Base-by-base conservation (phyloP, 2,329 filamentous ascomycete species). In the Fusarium sp. region DNA sequence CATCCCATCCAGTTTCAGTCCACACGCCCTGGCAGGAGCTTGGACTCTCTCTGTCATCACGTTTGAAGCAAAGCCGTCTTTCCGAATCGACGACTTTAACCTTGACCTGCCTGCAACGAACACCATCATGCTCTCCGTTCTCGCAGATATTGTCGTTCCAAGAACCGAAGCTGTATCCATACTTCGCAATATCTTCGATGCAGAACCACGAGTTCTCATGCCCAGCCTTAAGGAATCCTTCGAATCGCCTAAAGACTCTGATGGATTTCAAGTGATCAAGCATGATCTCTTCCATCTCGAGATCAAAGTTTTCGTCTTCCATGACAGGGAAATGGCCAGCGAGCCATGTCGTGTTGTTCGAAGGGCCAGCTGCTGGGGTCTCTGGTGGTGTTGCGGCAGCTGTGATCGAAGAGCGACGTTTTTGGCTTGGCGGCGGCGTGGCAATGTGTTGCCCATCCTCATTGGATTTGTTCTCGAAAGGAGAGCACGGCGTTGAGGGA, bases 311-410 rank as follows among this genome's bases (percentile, higher is more conserved):
- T 7, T 44, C 39, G 18, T 63, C 32, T 17, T 59, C 26, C 22
- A 41, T n/a, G 2, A 63, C 9, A 0, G 35, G 26, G n/a, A 63
- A 48, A 5, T 18, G 7, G 1, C 13, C 13, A 9, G 13, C 22
- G 0, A 44, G n/a, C 3, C 6, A 13, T 12, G n/a, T 20, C 1
- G 32, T 12, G 5, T n/a, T 26, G 1, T 18, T 18, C 3, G 36
- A 8, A 1, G 42, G 51, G 7, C 14, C 22, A 20, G 4, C 14
- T 5, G 18, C 11, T 18, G 47, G 30, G 7, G 32, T 13, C 26
- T 38, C 15, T 17, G 24, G 26, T 8, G 38, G 20, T 20, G 22
- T 41, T 6, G 24, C n/a, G 5, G 8, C 6, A 24, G 26, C 9
- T 1, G 10, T 28, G 3, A 28, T 8, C 5, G 35, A 24, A 13